phyloP scores from a whole-genome alignment of 2,329 filamentous ascomycete species.

The Fusarium veterinarium region DNA sequence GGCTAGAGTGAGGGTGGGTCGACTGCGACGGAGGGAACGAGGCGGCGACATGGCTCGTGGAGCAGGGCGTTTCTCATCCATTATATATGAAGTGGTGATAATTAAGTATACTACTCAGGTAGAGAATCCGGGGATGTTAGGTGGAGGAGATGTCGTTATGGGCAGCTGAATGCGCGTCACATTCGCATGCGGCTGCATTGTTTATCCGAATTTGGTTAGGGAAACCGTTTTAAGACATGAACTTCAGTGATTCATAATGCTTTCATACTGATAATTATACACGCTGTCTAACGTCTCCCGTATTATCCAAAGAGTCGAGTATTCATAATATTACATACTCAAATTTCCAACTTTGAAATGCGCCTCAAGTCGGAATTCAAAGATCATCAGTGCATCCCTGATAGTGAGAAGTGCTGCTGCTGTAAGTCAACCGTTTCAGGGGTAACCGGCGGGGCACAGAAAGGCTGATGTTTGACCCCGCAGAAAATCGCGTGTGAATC shows the following conservation, averaged over 20 bases:
- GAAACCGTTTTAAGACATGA: constrained; percentile 11
- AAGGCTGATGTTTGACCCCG: constrained; percentile 15
- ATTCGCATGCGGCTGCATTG: constrained; percentile 32
- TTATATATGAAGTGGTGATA: constrained; percentile 24
- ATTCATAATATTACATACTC: not conserved
- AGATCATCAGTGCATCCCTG: not conserved
- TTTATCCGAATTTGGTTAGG: constrained; percentile 29
- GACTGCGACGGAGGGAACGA: constrained; percentile 40
- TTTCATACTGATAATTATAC: not conserved
- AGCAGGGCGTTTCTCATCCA: constrained; percentile 48
- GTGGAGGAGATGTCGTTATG: constrained; percentile 31
- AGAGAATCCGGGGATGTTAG: constrained; percentile 13
- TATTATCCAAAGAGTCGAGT: not conserved
- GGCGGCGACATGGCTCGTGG: constrained; percentile 39
- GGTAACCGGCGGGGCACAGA: constrained; percentile 8
- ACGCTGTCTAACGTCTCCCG: too few relatives aligned
- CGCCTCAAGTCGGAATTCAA: not conserved
- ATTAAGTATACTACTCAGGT: not conserved
- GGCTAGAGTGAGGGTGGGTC: constrained; percentile 37
- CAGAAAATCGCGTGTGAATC: constrained; percentile 22
- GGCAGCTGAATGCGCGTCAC: constrained; percentile 20
- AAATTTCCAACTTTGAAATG: not conserved
- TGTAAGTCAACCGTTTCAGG: constrained; percentile 21
- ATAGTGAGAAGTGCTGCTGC: not conserved
- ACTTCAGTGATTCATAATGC: not conserved